Evolutionary conservation across 306 rosid genomes (phyloP), one percentile per base, ranked within the genome.

Genomic region (Glycine soja): DNA sequence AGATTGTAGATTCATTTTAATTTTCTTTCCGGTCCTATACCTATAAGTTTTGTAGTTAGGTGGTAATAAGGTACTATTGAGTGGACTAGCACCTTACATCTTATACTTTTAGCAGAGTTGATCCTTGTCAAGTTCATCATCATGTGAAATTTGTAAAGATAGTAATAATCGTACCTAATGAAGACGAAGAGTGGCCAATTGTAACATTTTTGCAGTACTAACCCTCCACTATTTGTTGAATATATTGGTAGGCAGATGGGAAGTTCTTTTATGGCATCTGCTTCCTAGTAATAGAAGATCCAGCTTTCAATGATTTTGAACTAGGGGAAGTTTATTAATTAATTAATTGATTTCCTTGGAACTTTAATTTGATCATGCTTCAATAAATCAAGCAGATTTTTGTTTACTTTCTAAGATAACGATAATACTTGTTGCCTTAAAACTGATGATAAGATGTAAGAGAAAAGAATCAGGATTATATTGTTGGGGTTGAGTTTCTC

Each of bases 211-310:
- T 70, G 38, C 5, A 38, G 8, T 46, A 63, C 67, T 85, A 46
- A 45, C 30, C 30, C 30, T 24, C 30, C 30, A 24, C 30, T 24
- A 2, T 24, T 65, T 63, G 61, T 52, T 70, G 76, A 74, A 63
- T 70, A 63, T 70, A 57, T 64, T 75, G 64, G 82, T 66, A 70
- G 71, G 70, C 30, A 69, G 62, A 81, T 75, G 14, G 34, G 30
- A 71, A 65, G 68, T 85, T 80, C 51, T 75, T 80, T 80, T 74
- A 59, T 40, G 59, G 48, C 51, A 42, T 24, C 24, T 51, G 14
- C 47, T 83, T 52, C 53, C 48, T 48, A 36, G 32, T 59, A 11
- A 52, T 59, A 50, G 74, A 74, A 79, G 38, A 79, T 69, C 62
- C 30, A 38, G n/a, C 46, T 72, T 48, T 38, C 63, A 79, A 71